A percentile compares a stretch with the other conserved stretches of the same genome.
These are phyloP conservation scores for Candida glucosophila DNA, from an alignment of 1,139 yeast species.

Conservation along the genomic window DNA sequence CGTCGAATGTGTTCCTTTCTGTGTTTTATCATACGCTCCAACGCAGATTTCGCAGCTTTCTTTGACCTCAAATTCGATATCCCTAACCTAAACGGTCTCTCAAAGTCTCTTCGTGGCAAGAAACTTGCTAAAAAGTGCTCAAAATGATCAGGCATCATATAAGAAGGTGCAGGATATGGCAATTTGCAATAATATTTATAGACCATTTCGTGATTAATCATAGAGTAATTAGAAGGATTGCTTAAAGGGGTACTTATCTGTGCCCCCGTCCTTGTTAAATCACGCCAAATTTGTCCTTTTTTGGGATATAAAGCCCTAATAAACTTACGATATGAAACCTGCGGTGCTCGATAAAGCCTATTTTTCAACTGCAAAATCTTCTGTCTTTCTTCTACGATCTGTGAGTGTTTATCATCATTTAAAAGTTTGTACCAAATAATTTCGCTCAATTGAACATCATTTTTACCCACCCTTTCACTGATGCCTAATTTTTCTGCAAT, in stretches of 20 bases:
- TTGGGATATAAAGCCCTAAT: conserved; percentile 28
- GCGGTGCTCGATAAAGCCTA: conserved; percentile 9
- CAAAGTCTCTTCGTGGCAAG: conserved; percentile 13
- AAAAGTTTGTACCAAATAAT: too few relatives aligned
- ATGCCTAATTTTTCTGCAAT: too few relatives aligned
- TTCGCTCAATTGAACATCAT: too few relatives aligned
- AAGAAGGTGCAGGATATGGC: conserved; percentile 26
- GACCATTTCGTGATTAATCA: conserved; percentile 18
- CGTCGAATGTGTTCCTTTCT: conserved; percentile 13
- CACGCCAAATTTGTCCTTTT: conserved; percentile 5
- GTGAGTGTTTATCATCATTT: too few relatives aligned
- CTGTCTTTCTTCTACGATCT: too few relatives aligned
- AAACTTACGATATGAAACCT: conserved; percentile 12
- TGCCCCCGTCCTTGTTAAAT: conserved; percentile 3
- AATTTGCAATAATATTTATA: conserved; percentile 25
- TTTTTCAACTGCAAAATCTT: too few relatives aligned
- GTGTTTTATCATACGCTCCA: conserved; percentile 11
- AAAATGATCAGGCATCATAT: conserved; percentile 25
- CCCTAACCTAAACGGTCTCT: conserved; percentile 14
- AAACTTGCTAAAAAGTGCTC: conserved; percentile 27
- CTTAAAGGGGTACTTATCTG: conserved; percentile 1
- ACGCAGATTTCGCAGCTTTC: conserved; percentile 3
- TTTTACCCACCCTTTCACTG: too few relatives aligned
- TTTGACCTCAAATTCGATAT: conserved; percentile 3
- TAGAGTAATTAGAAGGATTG: conserved; percentile 9